Base-by-base conservation (phyloP, 306 rosid species). In the Prunus armeniaca region DNA sequence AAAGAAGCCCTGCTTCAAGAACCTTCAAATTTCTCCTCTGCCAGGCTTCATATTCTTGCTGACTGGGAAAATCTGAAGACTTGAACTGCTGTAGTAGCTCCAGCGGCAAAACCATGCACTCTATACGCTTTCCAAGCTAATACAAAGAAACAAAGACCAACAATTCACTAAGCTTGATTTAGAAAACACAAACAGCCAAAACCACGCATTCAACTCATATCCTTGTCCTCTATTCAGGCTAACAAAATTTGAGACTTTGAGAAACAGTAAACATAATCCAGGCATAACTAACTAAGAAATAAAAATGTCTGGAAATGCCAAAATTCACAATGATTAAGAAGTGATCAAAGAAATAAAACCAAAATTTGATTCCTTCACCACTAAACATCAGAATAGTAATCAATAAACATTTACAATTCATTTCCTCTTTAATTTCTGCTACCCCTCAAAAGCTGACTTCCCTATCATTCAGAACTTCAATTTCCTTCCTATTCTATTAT, bases 61-160 rank as follows among this genome's bases (percentile, higher is more conserved):
- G 90, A 76, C 70, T 86, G 24, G 91, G 86, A 74, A 95, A 90
- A 80, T 95, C 99, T 45, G 84, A 84, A 70, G 86, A 72, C 81
- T 83, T 88, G 76, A 90, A 89, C 89, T 92, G 89, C 79, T 88
- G 99, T 22, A 95, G 85, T 15, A 92, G 82, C 91, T 95, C 99
- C 19, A 95, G 86, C 1, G 99, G 99, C 81, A 95, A 84, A 79
- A 95, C 97, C 88, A 92, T 87, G 4, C 87, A 81, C 67, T 95
- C 99, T 69, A 92, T 79, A 72, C 91, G 95, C 79, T 84, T 83
- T 77, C 97, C 97, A n/a, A 92, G 96, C 99, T 94, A 84, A 85
- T 77, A 74, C 71, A 83, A 3, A 50, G 78, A 84, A 81, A 77
- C 71, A 66, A 70, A 73, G 55, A 54, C 79, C 38, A 82, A 81